Conservation (phyloP, 73 alveolate genomes). For the Diophrys appendiculata region DNA sequence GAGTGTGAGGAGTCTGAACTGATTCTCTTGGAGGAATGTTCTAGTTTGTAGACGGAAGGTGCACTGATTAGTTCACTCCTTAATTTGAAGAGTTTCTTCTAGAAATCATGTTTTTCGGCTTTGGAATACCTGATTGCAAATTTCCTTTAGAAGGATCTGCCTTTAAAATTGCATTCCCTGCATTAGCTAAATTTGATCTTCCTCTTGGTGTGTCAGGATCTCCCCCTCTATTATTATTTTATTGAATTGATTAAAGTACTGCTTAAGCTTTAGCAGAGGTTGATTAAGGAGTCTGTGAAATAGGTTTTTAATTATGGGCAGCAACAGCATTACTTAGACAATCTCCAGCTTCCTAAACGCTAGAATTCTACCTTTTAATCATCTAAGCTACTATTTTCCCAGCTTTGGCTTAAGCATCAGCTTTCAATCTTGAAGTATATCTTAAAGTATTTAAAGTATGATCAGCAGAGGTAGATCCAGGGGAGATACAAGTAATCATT, state of each 20-base stretch:
- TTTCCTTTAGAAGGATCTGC: too few relatives aligned
- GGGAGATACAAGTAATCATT: conserved; percentile 97
- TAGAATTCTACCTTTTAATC: neutral
- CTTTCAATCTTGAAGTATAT: conserved; percentile 66
- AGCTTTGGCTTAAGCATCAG: neutral
- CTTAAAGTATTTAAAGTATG: conserved; percentile 96
- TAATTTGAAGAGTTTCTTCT: too few relatives aligned
- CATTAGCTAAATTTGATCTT: neutral
- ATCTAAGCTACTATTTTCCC: neutral
- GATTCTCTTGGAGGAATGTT: conserved; percentile 1
- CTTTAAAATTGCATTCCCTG: neutral
- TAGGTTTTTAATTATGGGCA: too few relatives aligned
- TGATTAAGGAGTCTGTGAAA: neutral
- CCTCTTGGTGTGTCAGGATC: neutral
- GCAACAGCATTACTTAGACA: neutral
- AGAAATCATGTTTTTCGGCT: too few relatives aligned
- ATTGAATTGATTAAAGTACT: too few relatives aligned
- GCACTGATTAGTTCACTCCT: too few relatives aligned
- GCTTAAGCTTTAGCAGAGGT: neutral
- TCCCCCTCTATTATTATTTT: too few relatives aligned
- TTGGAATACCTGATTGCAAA: too few relatives aligned
- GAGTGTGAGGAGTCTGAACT: neutral
- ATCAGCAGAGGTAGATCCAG: conserved; percentile 93
- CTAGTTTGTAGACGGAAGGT: too few relatives aligned
- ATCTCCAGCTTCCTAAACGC: neutral